Base-by-base conservation (phyloP, 805 yeast species). In the Danielia oregonensis region DNA sequence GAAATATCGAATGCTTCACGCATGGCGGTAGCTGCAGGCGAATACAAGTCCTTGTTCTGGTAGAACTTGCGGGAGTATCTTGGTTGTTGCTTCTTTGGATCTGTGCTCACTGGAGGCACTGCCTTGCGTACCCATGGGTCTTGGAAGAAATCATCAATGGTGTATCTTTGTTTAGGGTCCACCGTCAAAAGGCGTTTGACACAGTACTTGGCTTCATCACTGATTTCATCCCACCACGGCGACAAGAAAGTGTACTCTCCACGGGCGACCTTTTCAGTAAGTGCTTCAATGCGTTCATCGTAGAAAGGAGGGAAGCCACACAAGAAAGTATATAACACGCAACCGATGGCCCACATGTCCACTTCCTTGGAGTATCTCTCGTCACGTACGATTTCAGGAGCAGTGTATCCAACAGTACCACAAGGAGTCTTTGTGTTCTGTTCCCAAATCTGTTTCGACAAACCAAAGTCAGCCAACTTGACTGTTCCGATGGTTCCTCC, bases 211-310 rank as follows among this genome's bases (percentile, higher is more conserved):
- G 88, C 89, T 24, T 79, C 86, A 25, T 55, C 59, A 32, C 82
- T 71, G 23, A 85, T 81, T 54, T 85, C 94, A 58, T 84, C 93
- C 86, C 93, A 85, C 95, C 95, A 85, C 2, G 95, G 95, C 39
- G 74, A 63, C 34, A 85, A 63, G 54, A 83, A 85, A n/a, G 76
- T 74, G 57, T 73, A 85, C 37, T 83, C 80, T 23, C 93, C 94
- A 30, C 68, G 68, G 9, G 83, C 68, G 21, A 83, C 86, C 54
- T 84, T 85, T 35, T 71, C 70, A 4, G 88, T 79, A 29, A 85
- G 63, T 32, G 66, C 68, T 42, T 69, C 68, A 3, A 78, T 70
- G 49, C 82, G 81, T 41, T 80, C 84, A 47, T 86, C 91, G 53
- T 78, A 81, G 51, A 80, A 80, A 11, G 87, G 87, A 1, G 87